These are phyloP conservation scores for Schrenkiella parvula DNA, from an alignment of 345 rosid species.

Conservation along the genomic window DNA sequence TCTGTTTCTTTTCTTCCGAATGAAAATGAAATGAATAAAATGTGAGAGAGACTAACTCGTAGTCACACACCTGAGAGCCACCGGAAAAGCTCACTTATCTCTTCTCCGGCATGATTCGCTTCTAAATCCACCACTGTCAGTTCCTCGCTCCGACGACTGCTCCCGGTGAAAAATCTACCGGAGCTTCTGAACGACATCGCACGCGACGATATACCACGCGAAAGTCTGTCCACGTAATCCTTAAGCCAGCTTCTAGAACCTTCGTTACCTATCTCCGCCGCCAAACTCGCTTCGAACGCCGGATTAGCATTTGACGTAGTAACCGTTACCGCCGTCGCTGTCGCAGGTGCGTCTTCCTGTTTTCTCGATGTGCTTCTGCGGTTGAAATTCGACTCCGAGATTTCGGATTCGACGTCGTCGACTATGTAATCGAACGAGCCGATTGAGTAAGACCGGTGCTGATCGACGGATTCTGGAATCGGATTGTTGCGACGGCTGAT, in stretches of 20 bases:
- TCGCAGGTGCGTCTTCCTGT: conserved; percentile 30
- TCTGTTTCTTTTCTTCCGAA: conserved; percentile 9
- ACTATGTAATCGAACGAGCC: conserved; percentile 85
- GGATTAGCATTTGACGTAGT: neutral
- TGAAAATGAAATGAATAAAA: conserved; percentile 13
- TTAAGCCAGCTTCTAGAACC: conserved; percentile 72
- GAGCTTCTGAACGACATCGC: conserved; percentile 73
- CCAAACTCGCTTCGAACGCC: conserved; percentile 41
- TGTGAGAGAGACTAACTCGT: conserved; percentile 3
- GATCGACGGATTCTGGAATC: conserved; percentile 27
- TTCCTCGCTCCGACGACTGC: conserved; percentile 71
- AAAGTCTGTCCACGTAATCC: conserved; percentile 80
- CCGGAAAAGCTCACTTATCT: conserved; percentile 82
- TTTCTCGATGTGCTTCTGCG: conserved; percentile 52
- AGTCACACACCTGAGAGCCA: conserved; percentile 81
- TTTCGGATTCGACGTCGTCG: conserved; percentile 71
- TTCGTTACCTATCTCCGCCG: conserved; percentile 47
- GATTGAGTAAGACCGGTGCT: conserved; percentile 59
- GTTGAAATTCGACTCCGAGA: conserved; percentile 41
- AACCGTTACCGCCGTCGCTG: conserved; percentile 10
- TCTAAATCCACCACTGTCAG: conserved; percentile 49
- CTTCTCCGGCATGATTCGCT: conserved; percentile 73
- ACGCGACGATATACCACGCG: conserved; percentile 62
- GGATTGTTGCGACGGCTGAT: conserved; percentile 55
- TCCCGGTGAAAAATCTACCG: conserved; percentile 70